Percentiles rank a stretch among this genome's conserved stretches.
Conservation (phyloP, 148 eudicot species). For the Agrostemma githago region DNA sequence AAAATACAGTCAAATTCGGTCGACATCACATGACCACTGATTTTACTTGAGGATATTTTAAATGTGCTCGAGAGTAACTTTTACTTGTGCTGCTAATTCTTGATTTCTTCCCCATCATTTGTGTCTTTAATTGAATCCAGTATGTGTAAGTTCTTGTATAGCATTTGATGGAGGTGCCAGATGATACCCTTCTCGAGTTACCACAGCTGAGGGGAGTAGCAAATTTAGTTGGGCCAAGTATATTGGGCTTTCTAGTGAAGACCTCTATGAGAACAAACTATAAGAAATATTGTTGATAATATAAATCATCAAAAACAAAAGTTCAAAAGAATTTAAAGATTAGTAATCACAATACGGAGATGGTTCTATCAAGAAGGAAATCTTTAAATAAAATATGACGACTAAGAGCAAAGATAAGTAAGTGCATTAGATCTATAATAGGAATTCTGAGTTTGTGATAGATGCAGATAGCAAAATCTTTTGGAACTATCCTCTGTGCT, state of each 20-base stretch:
- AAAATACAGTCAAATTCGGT: neutral
- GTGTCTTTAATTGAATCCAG: too few species aligned
- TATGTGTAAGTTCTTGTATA: neutral
- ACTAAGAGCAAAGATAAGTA: neutral
- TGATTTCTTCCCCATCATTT: neutral
- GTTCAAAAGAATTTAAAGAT: neutral
- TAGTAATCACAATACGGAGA: neutral
- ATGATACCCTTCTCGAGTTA: neutral
- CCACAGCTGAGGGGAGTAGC: neutral
- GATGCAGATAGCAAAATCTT: neutral
- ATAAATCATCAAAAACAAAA: neutral
- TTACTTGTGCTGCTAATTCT: neutral
- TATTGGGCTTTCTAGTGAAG: neutral
- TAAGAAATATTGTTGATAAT: too few species aligned
- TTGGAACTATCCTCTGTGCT: neutral
- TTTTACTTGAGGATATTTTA: neutral
- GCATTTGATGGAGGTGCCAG: constrained; percentile 5
- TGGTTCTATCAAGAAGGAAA: neutral
- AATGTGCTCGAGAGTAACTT: neutral
- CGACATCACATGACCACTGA: neutral
- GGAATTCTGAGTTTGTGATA: neutral
- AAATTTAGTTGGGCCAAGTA: neutral
- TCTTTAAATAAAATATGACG: neutral
- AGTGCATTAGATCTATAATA: neutral
- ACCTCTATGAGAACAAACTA: neutral